phyloP scores from a whole-genome alignment of 1,284 basidiomycete genomes.

The Ceraceosorus bombacis region DNA sequence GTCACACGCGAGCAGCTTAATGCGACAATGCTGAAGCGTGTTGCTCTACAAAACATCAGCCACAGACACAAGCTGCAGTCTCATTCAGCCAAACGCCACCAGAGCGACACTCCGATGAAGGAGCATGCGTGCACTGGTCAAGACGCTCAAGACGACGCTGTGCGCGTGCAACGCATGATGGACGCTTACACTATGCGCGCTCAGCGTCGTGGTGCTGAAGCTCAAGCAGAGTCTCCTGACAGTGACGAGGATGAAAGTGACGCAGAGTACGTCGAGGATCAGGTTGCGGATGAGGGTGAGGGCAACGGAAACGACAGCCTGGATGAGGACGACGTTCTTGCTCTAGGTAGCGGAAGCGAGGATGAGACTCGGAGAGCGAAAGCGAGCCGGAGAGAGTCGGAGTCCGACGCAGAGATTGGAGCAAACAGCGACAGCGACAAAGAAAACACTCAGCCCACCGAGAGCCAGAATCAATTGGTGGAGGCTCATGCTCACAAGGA shows the following conservation, averaged over 20 bases:
- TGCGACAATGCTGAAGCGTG: slow-evolving; percentile 26
- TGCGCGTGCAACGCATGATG: neutral
- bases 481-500: neutral
- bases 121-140: too few species aligned
- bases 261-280: slow-evolving; percentile 5
- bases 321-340: slow-evolving; percentile 11
- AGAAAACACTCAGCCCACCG: slow-evolving; percentile 28
- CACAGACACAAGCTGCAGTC: slow-evolving; percentile 7
- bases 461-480: neutral
- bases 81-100: slow-evolving; percentile 13
- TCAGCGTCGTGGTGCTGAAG: neutral
- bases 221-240: neutral
- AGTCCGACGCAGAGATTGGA: slow-evolving; percentile 8
- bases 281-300: slow-evolving; percentile 13
- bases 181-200: neutral
- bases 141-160: slow-evolving; percentile 4
- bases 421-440: slow-evolving; percentile 24
- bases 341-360: slow-evolving; percentile 26
- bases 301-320: slow-evolving; percentile 19
- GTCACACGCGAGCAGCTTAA: slow-evolving; percentile 33
- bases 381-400: neutral
- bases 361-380: slow-evolving; percentile 10
- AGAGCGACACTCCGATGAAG: too few species aligned
- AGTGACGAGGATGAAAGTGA: slow-evolving; percentile 8
- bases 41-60: slow-evolving; percentile 21